These are phyloP conservation scores for Globisporangium irregulare DNA, from an alignment of 352 stramenopile species.

Conservation along the genomic window DNA sequence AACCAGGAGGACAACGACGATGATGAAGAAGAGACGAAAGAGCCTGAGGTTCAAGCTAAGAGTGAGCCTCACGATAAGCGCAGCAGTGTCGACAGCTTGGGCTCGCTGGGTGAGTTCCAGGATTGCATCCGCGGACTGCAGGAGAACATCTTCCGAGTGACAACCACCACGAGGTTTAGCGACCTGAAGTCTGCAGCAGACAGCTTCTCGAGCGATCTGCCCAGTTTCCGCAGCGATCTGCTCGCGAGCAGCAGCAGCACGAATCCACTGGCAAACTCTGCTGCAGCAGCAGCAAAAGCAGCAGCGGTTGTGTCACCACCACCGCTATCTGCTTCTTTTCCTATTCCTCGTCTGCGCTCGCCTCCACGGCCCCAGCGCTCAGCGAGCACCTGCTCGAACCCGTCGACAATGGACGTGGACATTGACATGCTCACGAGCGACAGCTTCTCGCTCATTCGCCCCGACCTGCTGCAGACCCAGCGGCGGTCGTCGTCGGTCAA, in stretches of 20 bases:
- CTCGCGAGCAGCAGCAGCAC: neutral
- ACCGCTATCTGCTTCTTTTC: neutral
- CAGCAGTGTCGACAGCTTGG: slow-evolving; percentile 23
- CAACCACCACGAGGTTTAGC: slow-evolving; percentile 20
- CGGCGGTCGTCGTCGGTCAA: slow-evolving; percentile 17
- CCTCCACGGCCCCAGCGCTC: neutral
- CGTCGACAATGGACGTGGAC: slow-evolving; percentile 42
- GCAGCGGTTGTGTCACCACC: neutral
- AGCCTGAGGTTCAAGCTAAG: neutral
- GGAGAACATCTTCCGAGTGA: slow-evolving; percentile 36
- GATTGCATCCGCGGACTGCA: slow-evolving; percentile 57
- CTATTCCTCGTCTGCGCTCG: neutral
- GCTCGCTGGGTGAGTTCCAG: slow-evolving; percentile 36
- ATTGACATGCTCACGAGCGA: slow-evolving; percentile 50
- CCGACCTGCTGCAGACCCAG: slow-evolving; percentile 33
- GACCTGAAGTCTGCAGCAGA: slow-evolving; percentile 1
- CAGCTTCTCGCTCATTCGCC: slow-evolving; percentile 54
- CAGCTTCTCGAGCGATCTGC: slow-evolving; percentile 13
- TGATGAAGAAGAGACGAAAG: neutral
- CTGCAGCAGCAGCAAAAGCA: neutral
- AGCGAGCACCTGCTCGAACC: slow-evolving; percentile 10
- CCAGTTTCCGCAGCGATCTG: slow-evolving; percentile 12
- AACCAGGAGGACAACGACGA: slow-evolving; percentile 2
- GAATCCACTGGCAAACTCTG: neutral
- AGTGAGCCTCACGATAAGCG: neutral